A percentile compares a stretch with the other conserved stretches of the same genome.
phyloP scores from a whole-genome alignment of 1,139 yeast genomes.

The Arxiozyma slooffiae region DNA sequence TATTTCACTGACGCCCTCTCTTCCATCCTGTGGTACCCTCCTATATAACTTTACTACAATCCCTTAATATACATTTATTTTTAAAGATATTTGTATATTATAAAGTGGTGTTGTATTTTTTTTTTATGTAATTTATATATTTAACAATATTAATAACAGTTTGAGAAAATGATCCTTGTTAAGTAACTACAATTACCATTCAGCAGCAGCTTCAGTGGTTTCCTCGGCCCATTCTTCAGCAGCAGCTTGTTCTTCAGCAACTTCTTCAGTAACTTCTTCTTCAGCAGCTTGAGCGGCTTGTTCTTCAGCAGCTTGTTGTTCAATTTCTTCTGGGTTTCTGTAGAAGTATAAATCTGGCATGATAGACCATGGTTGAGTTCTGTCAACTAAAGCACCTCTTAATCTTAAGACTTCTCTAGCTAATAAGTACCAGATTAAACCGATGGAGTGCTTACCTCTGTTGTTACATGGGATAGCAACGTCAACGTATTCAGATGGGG shows the following conservation, averaged over 20 bases:
- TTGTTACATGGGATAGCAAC: constrained; percentile 99
- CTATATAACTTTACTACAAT: background rate
- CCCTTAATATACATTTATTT: background rate
- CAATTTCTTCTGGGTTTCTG: constrained; percentile 99
- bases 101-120: constrained; percentile 1
- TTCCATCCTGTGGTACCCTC: background rate
- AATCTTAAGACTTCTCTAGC: constrained; percentile 99
- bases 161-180: constrained; percentile 4
- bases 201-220: constrained; percentile 40
- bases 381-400: constrained; percentile 96
- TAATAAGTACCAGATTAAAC: constrained; percentile 99
- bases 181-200: constrained; percentile 27
- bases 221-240: constrained; percentile 72
- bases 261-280: constrained; percentile 44
- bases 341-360: constrained; percentile 99
- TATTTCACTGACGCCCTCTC: too few species aligned
- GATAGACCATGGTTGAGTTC: constrained; percentile 95
- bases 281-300: constrained; percentile 51
- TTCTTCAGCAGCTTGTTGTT: constrained; percentile 67
- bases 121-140: constrained; percentile 3
- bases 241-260: constrained; percentile 60
- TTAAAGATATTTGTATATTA: constrained; percentile 1
- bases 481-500: constrained; percentile 98
- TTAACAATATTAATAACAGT: constrained; percentile 1
- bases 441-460: constrained; percentile 99